Evolutionary conservation across 192 early-diverging fungal genomes (phyloP).

Genomic region (Linnemannia exigua): DNA sequence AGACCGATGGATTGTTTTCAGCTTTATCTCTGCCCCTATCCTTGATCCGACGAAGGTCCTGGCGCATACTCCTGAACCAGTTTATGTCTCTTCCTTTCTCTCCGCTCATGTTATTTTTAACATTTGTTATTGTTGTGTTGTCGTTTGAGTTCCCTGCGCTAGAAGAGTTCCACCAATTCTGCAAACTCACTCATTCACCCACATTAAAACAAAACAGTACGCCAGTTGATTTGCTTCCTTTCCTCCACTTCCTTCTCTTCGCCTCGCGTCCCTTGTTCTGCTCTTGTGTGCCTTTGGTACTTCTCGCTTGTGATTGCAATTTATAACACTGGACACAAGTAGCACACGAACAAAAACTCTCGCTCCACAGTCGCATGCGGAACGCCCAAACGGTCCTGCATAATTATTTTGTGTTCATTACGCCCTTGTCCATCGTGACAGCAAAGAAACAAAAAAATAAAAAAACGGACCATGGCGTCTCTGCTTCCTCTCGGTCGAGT

Average conservation of each 20-base stretch:
- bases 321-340: not conserved
- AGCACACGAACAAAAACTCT: not conserved
- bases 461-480: not conserved
- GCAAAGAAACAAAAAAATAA: not conserved
- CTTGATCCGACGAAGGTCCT: not conserved
- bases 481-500: not conserved
- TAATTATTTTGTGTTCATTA: not conserved
- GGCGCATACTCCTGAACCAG: not conserved
- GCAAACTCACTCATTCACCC: not conserved
- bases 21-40: not conserved
- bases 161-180: not conserved
- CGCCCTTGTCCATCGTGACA: not conserved
- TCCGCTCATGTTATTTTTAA: constrained; percentile 1
- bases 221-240: not conserved
- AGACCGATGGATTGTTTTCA: too few relatives aligned
- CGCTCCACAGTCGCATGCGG: not conserved
- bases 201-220: not conserved
- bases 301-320: not conserved
- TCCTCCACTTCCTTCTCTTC: too few relatives aligned
- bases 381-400: not conserved
- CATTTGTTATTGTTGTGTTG: not conserved
- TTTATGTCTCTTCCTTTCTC: not conserved
- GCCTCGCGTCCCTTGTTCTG: not conserved
- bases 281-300: not conserved
- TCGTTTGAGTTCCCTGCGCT: not conserved